Base-by-base conservation (phyloP, 306 rosid species). In the Prunus kanzakura region DNA sequence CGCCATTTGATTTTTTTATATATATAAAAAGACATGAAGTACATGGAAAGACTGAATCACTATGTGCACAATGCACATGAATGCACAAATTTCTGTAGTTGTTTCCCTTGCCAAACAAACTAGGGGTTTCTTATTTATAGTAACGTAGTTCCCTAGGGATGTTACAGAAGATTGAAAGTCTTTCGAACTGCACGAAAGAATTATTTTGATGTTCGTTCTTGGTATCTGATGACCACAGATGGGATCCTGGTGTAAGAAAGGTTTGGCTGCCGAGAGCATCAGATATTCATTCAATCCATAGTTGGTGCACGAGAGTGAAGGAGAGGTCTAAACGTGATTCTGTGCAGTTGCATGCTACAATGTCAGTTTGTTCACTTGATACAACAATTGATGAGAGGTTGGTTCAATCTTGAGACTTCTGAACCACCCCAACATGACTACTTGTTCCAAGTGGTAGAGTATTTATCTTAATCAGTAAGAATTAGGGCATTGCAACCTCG, bases 231-330 rank as follows among this genome's bases (percentile, higher is more conserved):
- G 52, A 45, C 54, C 65, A 5, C 89, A 92, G 97, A 95, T 95
- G 98, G 97, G 98, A 82, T 95, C 93, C 6, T 83, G 79, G 75
- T 86, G 86, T 50, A 89, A 89, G 87, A 95, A 92, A 87, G 91
- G 97, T 0, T 57, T 95, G 50, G 96, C 90, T 49, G 22, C 93
- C 2, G 97, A 92, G 77, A 92, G 97, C 64, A 96, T 95, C 0
- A 78, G 98, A 75, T 93, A 95, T 16, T 92, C 95, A 14, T 32
- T 32, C 7, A 32, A 88, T 95, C 79, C 98, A 95, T 69, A 90
- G 97, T 76, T 92, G 98, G 98, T 92, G 98, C 79, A 95, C 92
- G 81, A 89, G 98, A 79, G 98, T 92, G 4, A 94, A 90, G 84
- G 93, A 86, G 60, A 95, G 83, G 81, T 88, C 97, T 10, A 95